Percentiles rank a stretch among this genome's conserved stretches.
Evolutionary conservation across 2,329 filamentous ascomycete species (phyloP).

Genomic region (Penicillium sp.): DNA sequence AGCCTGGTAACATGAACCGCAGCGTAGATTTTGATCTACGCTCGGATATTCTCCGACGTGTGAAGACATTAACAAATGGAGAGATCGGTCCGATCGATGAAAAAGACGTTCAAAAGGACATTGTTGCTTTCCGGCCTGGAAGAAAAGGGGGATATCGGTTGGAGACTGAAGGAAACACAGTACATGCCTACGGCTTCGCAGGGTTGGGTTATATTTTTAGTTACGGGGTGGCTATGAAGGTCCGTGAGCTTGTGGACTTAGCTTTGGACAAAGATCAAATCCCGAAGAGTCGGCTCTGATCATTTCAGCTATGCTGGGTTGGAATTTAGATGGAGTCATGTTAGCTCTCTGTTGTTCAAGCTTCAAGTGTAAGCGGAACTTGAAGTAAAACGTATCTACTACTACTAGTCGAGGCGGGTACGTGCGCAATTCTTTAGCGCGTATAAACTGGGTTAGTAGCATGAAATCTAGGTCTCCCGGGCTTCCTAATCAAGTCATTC

Average conservation of each 20-base stretch:
- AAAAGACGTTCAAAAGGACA: constrained; percentile 14
- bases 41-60: constrained; percentile 18
- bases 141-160: constrained; percentile 25
- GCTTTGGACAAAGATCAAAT: background rate
- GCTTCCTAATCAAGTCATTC: no score
- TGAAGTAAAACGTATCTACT: no score
- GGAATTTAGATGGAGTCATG: no score
- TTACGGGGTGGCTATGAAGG: background rate
- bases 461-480: no score
- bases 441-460: no score
- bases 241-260: background rate
- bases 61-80: constrained; percentile 6
- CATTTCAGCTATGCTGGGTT: no score
- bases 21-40: constrained; percentile 10
- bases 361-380: no score
- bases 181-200: constrained; percentile 27
- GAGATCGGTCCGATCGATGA: constrained; percentile 4
- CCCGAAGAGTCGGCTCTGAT: background rate
- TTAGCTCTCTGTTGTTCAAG: no score
- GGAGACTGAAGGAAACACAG: constrained; percentile 16
- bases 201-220: constrained; percentile 30
- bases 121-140: constrained; percentile 24
- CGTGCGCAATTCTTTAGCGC: no score
- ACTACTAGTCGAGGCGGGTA: no score
- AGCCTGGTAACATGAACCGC: constrained; percentile 15